Percentiles rank a stretch among this genome's conserved stretches.
Evolutionary conservation across 306 rosid genomes (phyloP).

Genomic region (Vicia faba): DNA sequence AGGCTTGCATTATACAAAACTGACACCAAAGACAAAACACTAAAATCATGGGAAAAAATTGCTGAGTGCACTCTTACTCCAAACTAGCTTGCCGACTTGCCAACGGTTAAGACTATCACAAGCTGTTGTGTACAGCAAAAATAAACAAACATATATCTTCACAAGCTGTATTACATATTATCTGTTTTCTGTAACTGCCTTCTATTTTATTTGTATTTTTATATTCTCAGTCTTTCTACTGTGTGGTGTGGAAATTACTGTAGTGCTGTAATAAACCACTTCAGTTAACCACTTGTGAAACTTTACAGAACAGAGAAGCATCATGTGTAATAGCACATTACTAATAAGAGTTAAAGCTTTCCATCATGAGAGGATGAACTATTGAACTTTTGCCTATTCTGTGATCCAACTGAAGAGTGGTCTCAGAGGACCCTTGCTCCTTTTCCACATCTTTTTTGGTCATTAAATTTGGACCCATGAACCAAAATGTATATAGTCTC

Average conservation of each 20-base stretch:
- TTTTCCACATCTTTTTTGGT: background rate
- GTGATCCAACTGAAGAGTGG: conserved; percentile 28
- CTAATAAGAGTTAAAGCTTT: conserved; percentile 6
- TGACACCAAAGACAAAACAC: conserved; percentile 67
- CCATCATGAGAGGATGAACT: conserved; percentile 2
- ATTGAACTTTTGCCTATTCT: background rate
- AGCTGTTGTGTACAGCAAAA: conserved; percentile 15
- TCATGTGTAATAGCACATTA: background rate
- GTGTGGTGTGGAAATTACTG: background rate
- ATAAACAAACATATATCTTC: background rate
- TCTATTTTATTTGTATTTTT: conserved; percentile 1
- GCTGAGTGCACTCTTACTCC: conserved; percentile 58
- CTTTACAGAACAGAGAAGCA: background rate
- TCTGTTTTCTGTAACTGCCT: conserved; percentile 4
- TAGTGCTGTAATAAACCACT: background rate
- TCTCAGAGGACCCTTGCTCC: conserved; percentile 16
- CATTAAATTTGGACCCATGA: conserved; percentile 34
- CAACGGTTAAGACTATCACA: background rate
- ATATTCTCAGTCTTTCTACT: background rate
- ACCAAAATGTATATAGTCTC: background rate
- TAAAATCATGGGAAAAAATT: conserved; percentile 85
- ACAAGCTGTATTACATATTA: background rate
- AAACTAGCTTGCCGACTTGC: conserved; percentile 40
- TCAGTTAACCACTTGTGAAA: background rate
- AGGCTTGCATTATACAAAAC: conserved; percentile 84